A percentile compares a stretch with the other conserved stretches of the same genome.
phyloP scores from a whole-genome alignment of 768 basidiomycete genomes.

The Leccinellum albellum region DNA sequence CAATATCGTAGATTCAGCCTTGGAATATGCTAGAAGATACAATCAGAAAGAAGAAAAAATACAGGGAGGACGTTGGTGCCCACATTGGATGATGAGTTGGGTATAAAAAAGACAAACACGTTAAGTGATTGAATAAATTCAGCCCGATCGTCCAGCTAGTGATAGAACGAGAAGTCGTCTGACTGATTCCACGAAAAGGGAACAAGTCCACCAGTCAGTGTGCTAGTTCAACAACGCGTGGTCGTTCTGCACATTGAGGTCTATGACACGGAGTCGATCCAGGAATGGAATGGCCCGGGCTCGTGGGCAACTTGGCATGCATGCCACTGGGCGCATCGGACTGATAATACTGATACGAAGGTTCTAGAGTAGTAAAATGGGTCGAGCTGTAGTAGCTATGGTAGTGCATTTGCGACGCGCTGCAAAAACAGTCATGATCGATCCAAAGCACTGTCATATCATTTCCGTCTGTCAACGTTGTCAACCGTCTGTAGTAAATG shows the following conservation, averaged over 20 bases:
- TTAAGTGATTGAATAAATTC: conserved; percentile 30
- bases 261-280: conserved; percentile 8
- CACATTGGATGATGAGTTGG: conserved; percentile 12
- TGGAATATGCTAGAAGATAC: background rate
- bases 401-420: background rate
- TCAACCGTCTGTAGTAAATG: no score
- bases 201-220: conserved; percentile 20
- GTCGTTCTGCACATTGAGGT: conserved; percentile 5
- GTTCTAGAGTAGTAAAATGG: background rate
- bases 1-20: background rate
- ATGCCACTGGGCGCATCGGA: background rate
- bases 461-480: no score
- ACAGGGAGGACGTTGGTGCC: background rate
- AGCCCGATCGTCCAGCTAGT: conserved; percentile 7
- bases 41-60: background rate
- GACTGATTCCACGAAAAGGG: conserved; percentile 23
- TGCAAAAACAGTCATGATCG: conserved; percentile 6
- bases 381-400: background rate
- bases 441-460: no score
- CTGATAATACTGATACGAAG: conserved; percentile 5
- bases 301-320: background rate
- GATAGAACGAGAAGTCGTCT: conserved; percentile 19
- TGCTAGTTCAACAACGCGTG: conserved; percentile 2
- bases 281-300: background rate
- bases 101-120: no score